Base-by-base conservation (phyloP, 495 filamentous ascomycete genomes). In the Podospora pseudocomata region DNA sequence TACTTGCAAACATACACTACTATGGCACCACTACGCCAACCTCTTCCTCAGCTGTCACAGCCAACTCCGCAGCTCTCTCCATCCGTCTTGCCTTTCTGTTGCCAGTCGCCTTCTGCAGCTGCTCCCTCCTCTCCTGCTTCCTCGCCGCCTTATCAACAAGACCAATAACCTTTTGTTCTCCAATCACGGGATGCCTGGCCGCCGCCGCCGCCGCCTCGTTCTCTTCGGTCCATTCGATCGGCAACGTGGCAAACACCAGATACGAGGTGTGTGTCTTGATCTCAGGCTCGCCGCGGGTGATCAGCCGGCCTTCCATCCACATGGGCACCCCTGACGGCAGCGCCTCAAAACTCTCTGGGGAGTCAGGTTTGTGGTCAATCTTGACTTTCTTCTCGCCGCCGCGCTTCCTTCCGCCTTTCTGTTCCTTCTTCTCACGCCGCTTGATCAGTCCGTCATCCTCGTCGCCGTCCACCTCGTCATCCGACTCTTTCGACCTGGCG, bases 231-330 rank as follows among this genome's bases (percentile, higher is more conserved):
- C 95, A 98, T 64, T 90, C 89, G 62, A 87, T 82, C 15, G 96
- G 96, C 64, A 99, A 79, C 5, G 95, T 80, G 1, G 96, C 95
- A 85, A 99, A 99, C 5, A 96, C 90, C 18, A 99, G 84, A 77
- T 98, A 99, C 15, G 89, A 92, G 0, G 95, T 99, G 78, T 99
- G 95, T 11, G 88, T 93, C 85, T 97, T 97, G 34, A 97, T 78
- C 79, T 99, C 94, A 1, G 88, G 83, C 80, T 98, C 95, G 5
- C 89, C 86, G 27, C 93, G 86, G 68, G 93, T 91, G 11, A 91
- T 83, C 65, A 97, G 70, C 20, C 88, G 86, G 5, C 95, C 95
- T 55, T 92, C 87, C 68, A 80, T 71, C 81, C 82, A 85, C 15
- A 77, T 74, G 0, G 70, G 18, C 27, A 59, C 62, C 27, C 19